Base-by-base conservation (phyloP, 768 basidiomycete genomes). In the Suillus plorans region DNA sequence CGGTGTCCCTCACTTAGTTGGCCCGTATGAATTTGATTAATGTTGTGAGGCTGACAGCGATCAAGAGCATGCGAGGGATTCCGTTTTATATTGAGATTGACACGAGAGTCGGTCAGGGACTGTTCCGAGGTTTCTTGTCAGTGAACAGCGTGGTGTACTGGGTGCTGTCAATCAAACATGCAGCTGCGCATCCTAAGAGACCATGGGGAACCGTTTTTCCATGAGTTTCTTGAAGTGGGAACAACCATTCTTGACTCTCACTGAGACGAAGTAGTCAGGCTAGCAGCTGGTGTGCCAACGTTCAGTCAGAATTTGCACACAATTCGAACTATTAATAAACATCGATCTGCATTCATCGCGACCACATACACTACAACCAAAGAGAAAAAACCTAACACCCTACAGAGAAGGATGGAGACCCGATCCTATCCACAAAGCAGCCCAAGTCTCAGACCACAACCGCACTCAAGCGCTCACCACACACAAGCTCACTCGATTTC, bases 391-490 rank as follows among this genome's bases (percentile, higher is more conserved):
- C 20, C 67, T 62, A 60, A 25, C 34, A 37, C 42, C 44, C 67
- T 59, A 31, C 52, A n/a, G 20, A 13, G 10, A 62, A 5, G 63
- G 6, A 6, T 1, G 53, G 52, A 37, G 4, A 62, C 53, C 65
- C 50, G 64, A 53, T 59, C 36, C 66, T 47, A 60, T 9, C 14
- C 59, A 28, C 67, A 62, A 31, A 52, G 47, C 64, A 64, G 45
- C 64, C 53, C 64, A 62, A 10, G 42, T 42, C 37, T 39, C 62
- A 5, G 20, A 61, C 57, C 37, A 63, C 50, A 41, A 57, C 53
- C 10, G 14, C 37, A 20, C 68, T 65, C 71, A 72, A 82, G 81
- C 83, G 82, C 82, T 84, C 82, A 84, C 82, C 79, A 70, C 61
- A n/a, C 73, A 70, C 60, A 64, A 55, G 66, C 69, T 67, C 68